A percentile compares a stretch with the other conserved stretches of the same genome.
phyloP scores from a whole-genome alignment of 2,329 filamentous ascomycete genomes.

The Clonostachys rosea region DNA sequence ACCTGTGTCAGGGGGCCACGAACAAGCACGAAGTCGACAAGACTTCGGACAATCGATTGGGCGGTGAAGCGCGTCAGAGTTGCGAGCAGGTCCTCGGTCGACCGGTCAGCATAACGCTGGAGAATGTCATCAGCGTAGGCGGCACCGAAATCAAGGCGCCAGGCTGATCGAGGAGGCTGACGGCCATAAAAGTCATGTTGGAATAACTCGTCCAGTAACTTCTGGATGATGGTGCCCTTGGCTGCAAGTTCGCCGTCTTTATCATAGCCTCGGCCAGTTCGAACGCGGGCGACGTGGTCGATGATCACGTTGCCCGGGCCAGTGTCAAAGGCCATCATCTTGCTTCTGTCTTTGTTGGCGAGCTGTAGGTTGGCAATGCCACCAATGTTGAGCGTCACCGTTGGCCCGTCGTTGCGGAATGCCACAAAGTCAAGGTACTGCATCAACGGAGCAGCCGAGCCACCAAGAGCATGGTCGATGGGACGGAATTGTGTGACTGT shows the following conservation, averaged over 20 bases:
- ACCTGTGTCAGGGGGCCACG: slow-evolving; percentile 8
- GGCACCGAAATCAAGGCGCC: slow-evolving; percentile 19
- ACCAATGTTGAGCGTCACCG: slow-evolving; percentile 19
- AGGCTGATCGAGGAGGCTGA: slow-evolving; percentile 17
- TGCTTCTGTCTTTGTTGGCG: slow-evolving; percentile 14
- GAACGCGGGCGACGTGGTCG: slow-evolving; percentile 17
- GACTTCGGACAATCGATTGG: slow-evolving; percentile 9
- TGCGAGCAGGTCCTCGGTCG: neutral
- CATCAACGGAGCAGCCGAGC: slow-evolving; percentile 19
- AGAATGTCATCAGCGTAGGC: slow-evolving; percentile 12
- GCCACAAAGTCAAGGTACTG: slow-evolving; percentile 22
- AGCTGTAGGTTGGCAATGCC: slow-evolving; percentile 22
- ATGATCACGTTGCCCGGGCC: slow-evolving; percentile 21
- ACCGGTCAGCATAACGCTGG: neutral
- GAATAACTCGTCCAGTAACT: slow-evolving; percentile 11
- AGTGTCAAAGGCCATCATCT: slow-evolving; percentile 24
- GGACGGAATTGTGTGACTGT: slow-evolving; percentile 20
- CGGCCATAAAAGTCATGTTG: slow-evolving; percentile 15
- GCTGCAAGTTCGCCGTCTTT: slow-evolving; percentile 16
- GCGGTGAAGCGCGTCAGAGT: neutral
- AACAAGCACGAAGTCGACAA: slow-evolving; percentile 16
- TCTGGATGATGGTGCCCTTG: slow-evolving; percentile 10
- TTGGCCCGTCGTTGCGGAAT: slow-evolving; percentile 14
- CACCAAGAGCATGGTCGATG: slow-evolving; percentile 18
- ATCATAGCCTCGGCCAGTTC: slow-evolving; percentile 13